Conservation (phyloP, 2,329 filamentous ascomycete genomes). For the Talaromyces amestolkiae region DNA sequence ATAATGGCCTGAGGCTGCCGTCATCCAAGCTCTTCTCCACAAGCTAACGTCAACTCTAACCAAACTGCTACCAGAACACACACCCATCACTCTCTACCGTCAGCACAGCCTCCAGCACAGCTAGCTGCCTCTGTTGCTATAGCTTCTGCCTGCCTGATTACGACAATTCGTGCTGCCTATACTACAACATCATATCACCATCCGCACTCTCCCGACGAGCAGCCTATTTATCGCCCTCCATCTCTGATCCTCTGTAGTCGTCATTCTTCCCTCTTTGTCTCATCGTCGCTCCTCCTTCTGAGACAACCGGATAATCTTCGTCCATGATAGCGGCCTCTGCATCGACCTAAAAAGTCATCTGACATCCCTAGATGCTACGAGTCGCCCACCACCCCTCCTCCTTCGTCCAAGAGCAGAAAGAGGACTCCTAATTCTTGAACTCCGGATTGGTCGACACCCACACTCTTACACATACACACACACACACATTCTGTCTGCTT, state of each 20-base stretch:
- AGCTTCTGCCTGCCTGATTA: neutral
- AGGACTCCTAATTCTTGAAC: neutral
- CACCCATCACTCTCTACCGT: neutral
- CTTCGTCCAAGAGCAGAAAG: neutral
- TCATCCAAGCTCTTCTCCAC: neutral
- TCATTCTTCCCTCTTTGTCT: constrained; percentile 6
- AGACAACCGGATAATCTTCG: constrained; percentile 9
- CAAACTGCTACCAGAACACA: neutral
- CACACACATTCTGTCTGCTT: neutral
- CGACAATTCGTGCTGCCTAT: neutral
- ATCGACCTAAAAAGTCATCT: constrained; percentile 14
- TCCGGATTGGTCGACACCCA: neutral
- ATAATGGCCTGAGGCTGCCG: constrained; percentile 5
- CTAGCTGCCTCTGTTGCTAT: neutral
- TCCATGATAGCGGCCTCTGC: neutral
- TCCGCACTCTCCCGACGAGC: neutral
- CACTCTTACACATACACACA: neutral
- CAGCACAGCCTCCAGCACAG: neutral
- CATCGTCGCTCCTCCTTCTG: neutral
- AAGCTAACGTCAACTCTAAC: neutral
- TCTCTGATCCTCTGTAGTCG: neutral
- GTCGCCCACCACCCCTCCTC: constrained; percentile 1
- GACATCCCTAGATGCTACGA: constrained; percentile 14
- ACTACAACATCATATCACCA: neutral
- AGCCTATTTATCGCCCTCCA: neutral